Conservation (phyloP, 768 basidiomycete genomes). For the Kondoa malvinella region DNA sequence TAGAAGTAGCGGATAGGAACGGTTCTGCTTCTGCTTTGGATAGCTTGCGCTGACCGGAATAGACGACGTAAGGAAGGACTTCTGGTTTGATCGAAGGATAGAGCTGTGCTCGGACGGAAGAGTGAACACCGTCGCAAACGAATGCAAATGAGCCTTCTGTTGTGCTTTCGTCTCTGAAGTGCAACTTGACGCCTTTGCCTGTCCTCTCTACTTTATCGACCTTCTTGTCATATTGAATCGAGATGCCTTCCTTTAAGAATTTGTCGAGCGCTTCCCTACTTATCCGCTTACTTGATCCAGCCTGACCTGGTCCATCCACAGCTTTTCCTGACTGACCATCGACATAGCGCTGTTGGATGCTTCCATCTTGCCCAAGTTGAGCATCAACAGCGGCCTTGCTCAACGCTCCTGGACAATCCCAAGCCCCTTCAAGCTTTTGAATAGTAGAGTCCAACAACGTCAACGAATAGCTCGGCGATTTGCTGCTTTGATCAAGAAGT, state of each 20-base stretch:
- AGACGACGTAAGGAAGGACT: background rate
- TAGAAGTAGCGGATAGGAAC: background rate
- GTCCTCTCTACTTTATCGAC: background rate
- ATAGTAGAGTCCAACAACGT: background rate
- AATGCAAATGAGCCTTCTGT: background rate
- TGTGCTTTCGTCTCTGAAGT: background rate
- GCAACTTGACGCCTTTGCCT: background rate
- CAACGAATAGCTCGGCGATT: background rate
- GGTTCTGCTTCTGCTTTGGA: background rate
- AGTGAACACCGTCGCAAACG: background rate
- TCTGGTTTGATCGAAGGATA: background rate
- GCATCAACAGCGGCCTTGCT: background rate
- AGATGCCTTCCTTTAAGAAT: background rate
- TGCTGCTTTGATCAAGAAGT: background rate
- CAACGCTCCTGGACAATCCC: background rate
- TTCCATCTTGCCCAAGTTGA: background rate
- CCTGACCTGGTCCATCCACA: background rate
- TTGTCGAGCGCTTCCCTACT: background rate
- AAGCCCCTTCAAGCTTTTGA: background rate
- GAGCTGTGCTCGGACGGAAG: background rate
- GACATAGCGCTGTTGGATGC: background rate
- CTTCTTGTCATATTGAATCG: background rate
- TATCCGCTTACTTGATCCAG: background rate
- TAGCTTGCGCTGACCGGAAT: background rate
- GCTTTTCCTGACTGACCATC: background rate